A percentile compares a stretch with the other conserved stretches of the same genome.
Conservation (phyloP, 1,284 basidiomycete genomes). For the Hortiboletus rubellus region DNA sequence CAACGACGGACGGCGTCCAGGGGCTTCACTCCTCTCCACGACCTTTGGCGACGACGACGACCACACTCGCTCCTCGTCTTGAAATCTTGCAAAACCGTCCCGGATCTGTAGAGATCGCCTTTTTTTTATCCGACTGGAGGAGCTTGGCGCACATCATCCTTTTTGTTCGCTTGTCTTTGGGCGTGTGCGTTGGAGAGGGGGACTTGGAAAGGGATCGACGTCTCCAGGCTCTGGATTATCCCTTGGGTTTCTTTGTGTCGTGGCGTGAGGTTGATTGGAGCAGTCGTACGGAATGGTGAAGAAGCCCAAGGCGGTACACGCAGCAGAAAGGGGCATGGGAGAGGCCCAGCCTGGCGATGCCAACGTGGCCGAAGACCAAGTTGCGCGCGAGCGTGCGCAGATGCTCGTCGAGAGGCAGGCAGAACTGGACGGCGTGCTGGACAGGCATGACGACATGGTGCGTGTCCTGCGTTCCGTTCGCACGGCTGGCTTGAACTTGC, state of each 20-base stretch:
- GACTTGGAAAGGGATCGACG: background rate
- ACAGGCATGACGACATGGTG: constrained; percentile 75
- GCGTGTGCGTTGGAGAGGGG: background rate
- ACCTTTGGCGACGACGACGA: constrained; percentile 3
- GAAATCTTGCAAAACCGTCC: constrained; percentile 56
- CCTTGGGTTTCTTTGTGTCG: background rate
- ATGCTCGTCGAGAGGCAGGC: constrained; percentile 58
- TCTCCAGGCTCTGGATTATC: background rate
- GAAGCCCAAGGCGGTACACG: constrained; percentile 10
- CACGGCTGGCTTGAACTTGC: background rate
- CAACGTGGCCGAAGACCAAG: constrained; percentile 24
- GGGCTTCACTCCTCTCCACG: background rate
- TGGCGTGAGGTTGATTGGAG: background rate
- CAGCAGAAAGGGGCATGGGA: background rate
- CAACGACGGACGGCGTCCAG: constrained; percentile 17
- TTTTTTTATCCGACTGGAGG: constrained; percentile 7
- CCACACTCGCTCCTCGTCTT: constrained; percentile 36
- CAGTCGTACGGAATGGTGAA: constrained; percentile 17
- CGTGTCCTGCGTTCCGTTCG: constrained; percentile 32
- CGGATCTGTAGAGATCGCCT: constrained; percentile 57
- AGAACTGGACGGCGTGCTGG: constrained; percentile 58
- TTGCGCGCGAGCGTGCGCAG: constrained; percentile 42
- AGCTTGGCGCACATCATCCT: background rate
- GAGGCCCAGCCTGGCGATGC: constrained; percentile 8
- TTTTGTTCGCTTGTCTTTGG: background rate